Evolutionary conservation across 345 rosid genomes (phyloP).

Genomic region (Populus deltoides): DNA sequence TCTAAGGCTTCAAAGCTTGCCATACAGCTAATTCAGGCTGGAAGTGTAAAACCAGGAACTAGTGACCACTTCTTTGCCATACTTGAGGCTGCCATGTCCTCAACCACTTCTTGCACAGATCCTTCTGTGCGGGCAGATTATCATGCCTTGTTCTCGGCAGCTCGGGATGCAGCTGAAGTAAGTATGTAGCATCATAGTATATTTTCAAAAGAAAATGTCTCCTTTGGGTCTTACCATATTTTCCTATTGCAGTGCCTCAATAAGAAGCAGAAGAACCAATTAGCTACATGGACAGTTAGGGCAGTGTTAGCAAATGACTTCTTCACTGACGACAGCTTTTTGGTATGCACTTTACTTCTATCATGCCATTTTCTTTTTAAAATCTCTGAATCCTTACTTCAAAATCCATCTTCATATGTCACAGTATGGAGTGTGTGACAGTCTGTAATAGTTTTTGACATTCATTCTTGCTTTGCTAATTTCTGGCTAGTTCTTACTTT

Average conservation of each 20-base stretch:
- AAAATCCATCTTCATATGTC: not conserved
- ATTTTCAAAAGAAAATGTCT: not conserved
- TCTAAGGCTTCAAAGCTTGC: slow-evolving; percentile 92
- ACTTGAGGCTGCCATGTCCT: slow-evolving; percentile 86
- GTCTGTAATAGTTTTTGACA: not conserved
- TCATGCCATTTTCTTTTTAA: not conserved
- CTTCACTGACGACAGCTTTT: slow-evolving; percentile 91
- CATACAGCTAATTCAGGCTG: slow-evolving; percentile 79
- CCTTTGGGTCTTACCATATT: slow-evolving; percentile 9
- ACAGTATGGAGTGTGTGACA: not conserved
- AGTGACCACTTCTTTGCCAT: slow-evolving; percentile 65
- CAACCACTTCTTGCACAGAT: slow-evolving; percentile 65
- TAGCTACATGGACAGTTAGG: slow-evolving; percentile 60
- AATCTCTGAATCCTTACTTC: not conserved
- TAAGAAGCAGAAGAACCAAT: slow-evolving; percentile 66
- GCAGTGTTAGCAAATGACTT: slow-evolving; percentile 94
- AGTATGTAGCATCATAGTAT: slow-evolving; percentile 4
- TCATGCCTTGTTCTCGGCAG: slow-evolving; percentile 76
- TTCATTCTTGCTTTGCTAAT: too few species aligned
- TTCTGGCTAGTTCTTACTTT: not conserved
- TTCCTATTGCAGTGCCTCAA: slow-evolving; percentile 53
- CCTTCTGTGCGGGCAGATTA: slow-evolving; percentile 63
- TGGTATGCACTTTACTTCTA: slow-evolving; percentile 49
- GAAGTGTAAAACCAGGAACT: slow-evolving; percentile 82
- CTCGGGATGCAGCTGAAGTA: slow-evolving; percentile 83